Evolutionary conservation across 2,329 filamentous ascomycete genomes (phyloP).

Genomic region (Phyllachora maydis): DNA sequence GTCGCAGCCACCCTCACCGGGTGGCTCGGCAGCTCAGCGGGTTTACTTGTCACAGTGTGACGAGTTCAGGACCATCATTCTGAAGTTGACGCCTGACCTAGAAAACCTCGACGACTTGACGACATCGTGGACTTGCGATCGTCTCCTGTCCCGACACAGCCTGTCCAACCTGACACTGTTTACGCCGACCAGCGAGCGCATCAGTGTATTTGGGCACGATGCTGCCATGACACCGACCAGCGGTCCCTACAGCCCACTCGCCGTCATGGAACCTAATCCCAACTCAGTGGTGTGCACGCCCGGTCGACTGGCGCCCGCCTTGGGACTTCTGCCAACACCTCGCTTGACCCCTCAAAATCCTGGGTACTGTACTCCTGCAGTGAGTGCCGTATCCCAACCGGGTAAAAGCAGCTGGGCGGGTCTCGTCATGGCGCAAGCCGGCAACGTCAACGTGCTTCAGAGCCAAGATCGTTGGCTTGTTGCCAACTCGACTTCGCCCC

Average conservation of each 20-base stretch:
- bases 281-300: conserved; percentile 19
- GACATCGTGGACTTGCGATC: conserved; percentile 21
- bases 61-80: conserved; percentile 37
- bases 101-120: conserved; percentile 38
- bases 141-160: conserved; percentile 10
- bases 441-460: conserved; percentile 21
- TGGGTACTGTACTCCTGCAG: conserved; percentile 38
- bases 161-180: conserved; percentile 21
- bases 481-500: conserved; percentile 27
- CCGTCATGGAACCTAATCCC: conserved; percentile 27
- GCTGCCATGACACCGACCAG: conserved; percentile 19
- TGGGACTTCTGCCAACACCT: conserved; percentile 36
- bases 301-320: conserved; percentile 25
- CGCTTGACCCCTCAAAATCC: conserved; percentile 33
- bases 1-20: conserved; percentile 32
- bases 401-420: conserved; percentile 33
- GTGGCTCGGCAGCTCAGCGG: conserved; percentile 17
- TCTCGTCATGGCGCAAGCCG: conserved; percentile 35
- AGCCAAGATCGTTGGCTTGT: conserved; percentile 30
- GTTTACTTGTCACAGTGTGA: conserved; percentile 22
- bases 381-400: conserved; percentile 28
- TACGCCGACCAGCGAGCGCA: conserved; percentile 18
- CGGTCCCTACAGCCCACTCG: conserved; percentile 17
- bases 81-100: conserved; percentile 32
- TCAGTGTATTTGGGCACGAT: conserved; percentile 13